Conservation (phyloP, 768 basidiomycete genomes). For the Fibroporia radiculosa region DNA sequence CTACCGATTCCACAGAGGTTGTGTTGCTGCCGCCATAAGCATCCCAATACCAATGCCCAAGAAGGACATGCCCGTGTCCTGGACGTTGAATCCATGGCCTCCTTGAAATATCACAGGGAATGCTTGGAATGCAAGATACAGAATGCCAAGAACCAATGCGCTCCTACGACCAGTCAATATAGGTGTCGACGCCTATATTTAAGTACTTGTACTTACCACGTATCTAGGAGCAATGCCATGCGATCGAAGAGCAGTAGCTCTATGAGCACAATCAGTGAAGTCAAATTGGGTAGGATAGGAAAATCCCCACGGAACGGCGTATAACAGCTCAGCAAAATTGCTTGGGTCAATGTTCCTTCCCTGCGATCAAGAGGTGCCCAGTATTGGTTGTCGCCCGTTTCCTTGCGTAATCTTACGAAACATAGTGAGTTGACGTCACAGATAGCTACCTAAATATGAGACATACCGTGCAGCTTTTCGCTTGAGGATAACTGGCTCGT, state of each 20-base stretch:
- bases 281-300: neutral
- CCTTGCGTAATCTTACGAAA: conserved; percentile 39
- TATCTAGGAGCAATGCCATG: conserved; percentile 67
- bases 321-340: conserved; percentile 52
- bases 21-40: conserved; percentile 27
- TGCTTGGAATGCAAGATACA: conserved; percentile 50
- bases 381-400: conserved; percentile 44
- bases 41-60: conserved; percentile 45
- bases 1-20: conserved; percentile 39
- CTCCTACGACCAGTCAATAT: conserved; percentile 21
- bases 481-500: conserved; percentile 50
- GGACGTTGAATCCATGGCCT: conserved; percentile 45
- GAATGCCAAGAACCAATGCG: conserved; percentile 33
- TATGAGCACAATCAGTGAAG: conserved; percentile 17
- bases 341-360: conserved; percentile 34
- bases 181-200: neutral
- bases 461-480: conserved; percentile 47
- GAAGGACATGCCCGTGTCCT: conserved; percentile 41
- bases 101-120: conserved; percentile 43
- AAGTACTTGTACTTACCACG: conserved; percentile 43
- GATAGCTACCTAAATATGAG: neutral
- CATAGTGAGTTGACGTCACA: neutral
- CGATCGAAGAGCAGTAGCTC: conserved; percentile 57
- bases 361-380: conserved; percentile 53
- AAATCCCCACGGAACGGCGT: conserved; percentile 59